Evolutionary conservation across 805 yeast genomes (phyloP), one percentile per base, ranked within the genome.

Genomic region (Candida fluviatilis): DNA sequence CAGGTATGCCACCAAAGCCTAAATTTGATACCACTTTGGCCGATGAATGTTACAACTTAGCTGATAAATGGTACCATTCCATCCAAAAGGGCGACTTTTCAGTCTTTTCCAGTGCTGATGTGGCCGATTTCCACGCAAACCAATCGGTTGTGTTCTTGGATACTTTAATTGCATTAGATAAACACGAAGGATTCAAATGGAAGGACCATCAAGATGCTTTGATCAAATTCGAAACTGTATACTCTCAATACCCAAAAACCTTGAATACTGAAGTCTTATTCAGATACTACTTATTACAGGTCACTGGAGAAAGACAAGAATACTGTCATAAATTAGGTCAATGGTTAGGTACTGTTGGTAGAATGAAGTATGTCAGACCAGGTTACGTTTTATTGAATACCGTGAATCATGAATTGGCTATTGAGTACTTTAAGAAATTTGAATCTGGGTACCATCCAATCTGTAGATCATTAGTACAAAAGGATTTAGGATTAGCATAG

Each of bases 341-440:
- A 37, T 89, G 95, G 95, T 71, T 89, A 39, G 95, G 91, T 10
- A 80, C 90, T 2, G 93, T 89, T 16, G 96, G 96, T 15, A 76
- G 96, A 69, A 89, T 89, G 96, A 89, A 89, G 66, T 89, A 82
- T 55, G 95, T 86, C 18, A 76, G 96, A 60, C 95, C 96, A 21
- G 87, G 93, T 3, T 88, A 79, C 62, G 72, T 78, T 32, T 63
- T 81, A 43, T 68, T 89, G 45, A 75, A 78, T 52, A 52, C 62
- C 5, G 91, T 82, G 17, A 84, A 85, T 58, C 76, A 75, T 31
- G 66, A 70, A 12, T 66, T 82, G 46, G 96, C 96, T 0, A 51
- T 80, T 11, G 54, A 54, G 3, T 85, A 90, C 4, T 89, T 84
- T 63, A 64, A 65, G 34, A 73, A 73, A 55, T 73, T 70, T 54